These are phyloP conservation scores for Solanum gracilifrons DNA, from an alignment of 257 asterid species.

Conservation along the genomic window DNA sequence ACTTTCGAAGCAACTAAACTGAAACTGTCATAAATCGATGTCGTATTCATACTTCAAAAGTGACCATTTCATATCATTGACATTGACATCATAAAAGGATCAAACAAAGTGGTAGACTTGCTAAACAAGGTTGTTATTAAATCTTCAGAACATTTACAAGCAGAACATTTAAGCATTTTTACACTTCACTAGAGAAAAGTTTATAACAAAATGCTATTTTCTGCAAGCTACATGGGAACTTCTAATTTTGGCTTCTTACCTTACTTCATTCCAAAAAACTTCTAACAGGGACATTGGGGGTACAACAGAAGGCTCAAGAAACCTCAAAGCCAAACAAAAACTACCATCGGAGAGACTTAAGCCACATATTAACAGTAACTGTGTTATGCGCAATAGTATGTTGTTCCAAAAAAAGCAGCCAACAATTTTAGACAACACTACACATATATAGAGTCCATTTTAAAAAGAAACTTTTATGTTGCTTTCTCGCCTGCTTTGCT, in stretches of 20 bases:
- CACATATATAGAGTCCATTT: background rate
- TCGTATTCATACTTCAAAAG: background rate
- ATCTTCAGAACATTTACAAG: background rate
- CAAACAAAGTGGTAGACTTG: background rate
- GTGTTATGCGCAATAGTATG: background rate
- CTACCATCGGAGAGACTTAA: background rate
- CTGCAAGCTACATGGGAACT: background rate
- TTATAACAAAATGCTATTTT: background rate
- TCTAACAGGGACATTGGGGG: background rate
- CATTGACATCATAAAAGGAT: background rate
- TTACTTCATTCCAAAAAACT: background rate
- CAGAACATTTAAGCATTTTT: background rate
- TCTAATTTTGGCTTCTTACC: background rate
- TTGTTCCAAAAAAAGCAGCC: background rate
- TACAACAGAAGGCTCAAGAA: background rate
- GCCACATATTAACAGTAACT: background rate
- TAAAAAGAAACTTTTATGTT: background rate
- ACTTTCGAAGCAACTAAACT: background rate
- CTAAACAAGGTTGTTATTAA: background rate
- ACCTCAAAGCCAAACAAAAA: background rate
- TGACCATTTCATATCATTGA: background rate
- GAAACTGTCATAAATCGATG: background rate
- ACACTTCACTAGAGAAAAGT: background rate
- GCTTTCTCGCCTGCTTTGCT: constrained; percentile 17
- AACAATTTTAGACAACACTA: background rate